phyloP scores from a whole-genome alignment of 2,329 filamentous ascomycete genomes.

The Sphaerulina musiva region DNA sequence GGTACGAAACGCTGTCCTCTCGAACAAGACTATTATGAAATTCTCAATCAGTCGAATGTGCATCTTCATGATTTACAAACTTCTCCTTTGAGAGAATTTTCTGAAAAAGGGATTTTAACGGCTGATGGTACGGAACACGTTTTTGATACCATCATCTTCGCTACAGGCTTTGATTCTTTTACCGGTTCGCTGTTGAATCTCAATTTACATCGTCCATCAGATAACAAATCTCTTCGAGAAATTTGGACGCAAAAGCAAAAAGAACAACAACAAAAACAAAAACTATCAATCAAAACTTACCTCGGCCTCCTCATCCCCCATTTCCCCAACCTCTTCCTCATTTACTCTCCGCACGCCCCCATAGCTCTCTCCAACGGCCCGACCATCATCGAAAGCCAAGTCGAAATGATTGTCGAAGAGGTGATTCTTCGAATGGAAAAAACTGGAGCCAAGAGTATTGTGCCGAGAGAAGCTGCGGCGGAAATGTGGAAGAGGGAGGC shows the following conservation, averaged over 20 bases:
- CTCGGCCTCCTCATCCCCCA: constrained; percentile 33
- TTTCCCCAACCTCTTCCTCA: constrained; percentile 38
- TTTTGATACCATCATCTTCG: constrained; percentile 41
- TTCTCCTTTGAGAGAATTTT: constrained; percentile 38
- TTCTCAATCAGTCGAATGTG: constrained; percentile 39
- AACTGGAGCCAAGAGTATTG: constrained; percentile 37
- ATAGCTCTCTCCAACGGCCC: constrained; percentile 43
- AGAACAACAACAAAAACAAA: too few relatives aligned
- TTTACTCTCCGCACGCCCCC: constrained; percentile 42
- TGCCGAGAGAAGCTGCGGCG: constrained; percentile 38
- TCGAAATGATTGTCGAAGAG: constrained; percentile 40
- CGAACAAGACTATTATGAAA: constrained; percentile 45
- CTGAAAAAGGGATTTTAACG: constrained; percentile 36
- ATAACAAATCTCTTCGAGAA: constrained; percentile 27
- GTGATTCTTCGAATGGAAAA: constrained; percentile 36
- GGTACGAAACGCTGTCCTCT: constrained; percentile 42
- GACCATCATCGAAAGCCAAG: constrained; percentile 39
- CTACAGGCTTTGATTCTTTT: constrained; percentile 42
- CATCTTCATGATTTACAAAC: constrained; percentile 38
- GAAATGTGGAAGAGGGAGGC: constrained; percentile 33
- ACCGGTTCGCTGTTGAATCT: constrained; percentile 34
- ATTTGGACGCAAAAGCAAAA: constrained; percentile 28
- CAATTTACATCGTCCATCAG: constrained; percentile 29
- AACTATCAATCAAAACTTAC: constrained; percentile 31
- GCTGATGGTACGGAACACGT: constrained; percentile 36